Conservation (phyloP, 1,284 basidiomycete genomes). For the Ganoderma resinaceum region DNA sequence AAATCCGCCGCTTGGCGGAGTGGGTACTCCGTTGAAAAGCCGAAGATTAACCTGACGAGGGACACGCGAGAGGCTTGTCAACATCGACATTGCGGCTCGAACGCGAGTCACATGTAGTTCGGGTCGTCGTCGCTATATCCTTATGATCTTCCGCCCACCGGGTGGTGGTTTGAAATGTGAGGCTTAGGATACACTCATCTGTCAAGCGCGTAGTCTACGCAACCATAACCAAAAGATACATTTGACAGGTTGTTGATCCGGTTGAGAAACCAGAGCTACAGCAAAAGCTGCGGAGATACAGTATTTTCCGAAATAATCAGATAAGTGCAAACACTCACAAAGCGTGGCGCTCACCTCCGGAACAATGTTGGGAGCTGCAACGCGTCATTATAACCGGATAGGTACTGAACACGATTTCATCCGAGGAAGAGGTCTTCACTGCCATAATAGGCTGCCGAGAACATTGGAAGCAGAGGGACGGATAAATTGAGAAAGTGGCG, state of each 20-base stretch:
- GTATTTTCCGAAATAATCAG: background rate
- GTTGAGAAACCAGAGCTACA: background rate
- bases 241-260: background rate
- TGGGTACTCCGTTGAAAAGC: constrained; percentile 22
- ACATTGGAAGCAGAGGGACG: background rate
- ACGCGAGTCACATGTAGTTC: too few species aligned
- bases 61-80: background rate
- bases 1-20: constrained; percentile 16
- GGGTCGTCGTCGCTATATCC: too few species aligned
- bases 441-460: background rate
- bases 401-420: background rate
- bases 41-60: constrained; percentile 24
- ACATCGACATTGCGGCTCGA: too few species aligned
- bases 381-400: background rate
- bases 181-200: too few species aligned
- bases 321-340: too few species aligned
- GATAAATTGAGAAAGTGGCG: constrained; percentile 8
- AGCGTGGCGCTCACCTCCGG: background rate
- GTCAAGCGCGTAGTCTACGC: background rate
- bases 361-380: background rate
- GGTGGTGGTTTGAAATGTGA: too few species aligned
- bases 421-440: background rate
- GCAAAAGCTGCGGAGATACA: background rate
- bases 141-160: too few species aligned
- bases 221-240: background rate